Evolutionary conservation across 768 basidiomycete species (phyloP), one percentile per base, ranked within the genome.

Genomic region (Austroboletus festivus): DNA sequence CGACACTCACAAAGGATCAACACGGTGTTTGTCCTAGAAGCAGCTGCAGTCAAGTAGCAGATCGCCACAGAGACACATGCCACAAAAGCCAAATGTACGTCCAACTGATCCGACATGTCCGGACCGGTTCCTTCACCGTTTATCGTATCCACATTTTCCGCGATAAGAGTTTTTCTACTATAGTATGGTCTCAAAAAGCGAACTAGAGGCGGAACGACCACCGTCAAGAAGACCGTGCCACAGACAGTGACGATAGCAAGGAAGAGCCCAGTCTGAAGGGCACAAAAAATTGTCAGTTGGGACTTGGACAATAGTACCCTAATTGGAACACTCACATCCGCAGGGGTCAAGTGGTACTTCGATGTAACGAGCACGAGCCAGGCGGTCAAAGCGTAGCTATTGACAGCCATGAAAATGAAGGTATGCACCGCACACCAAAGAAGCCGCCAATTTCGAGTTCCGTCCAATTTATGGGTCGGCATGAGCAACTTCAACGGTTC

Each of bases 391-490:
- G 47, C 40, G 19, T 67, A 68, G 2, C 41, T 11, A 31, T 24
- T 18, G 13, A 55, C 64, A 9, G 50, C 24, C 33, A 20, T 44
- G 9, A 53, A 54, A n/a, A 71, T 8, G 23, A 68, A 49, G 22
- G 40, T 49, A 46, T 70, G 68, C 5, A 38, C 38, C 0, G 60
- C 61, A 52, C 68, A 69, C 54, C 57, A 56, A 19, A 56, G 9
- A n/a, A 70, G 50, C 23, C 66, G 59, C 64, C 62, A 68, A 23
- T 64, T 68, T 12, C 18, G 55, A 38, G 40, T 48, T 9, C 62
- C 65, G 21, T 49, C 46, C 9, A 31, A 10, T 37, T 44, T 56
- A 28, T 35, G 51, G 21, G 24, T 44, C 3, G 68, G 63, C n/a
- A 50, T 24, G 19, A 67, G 47, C 18, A 54, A 33, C 43, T 56